Percentiles rank a stretch among this genome's conserved stretches.
These are phyloP conservation scores for Musa acuminata DNA, from an alignment of 176 grass and related monocot species.

Conservation along the genomic window DNA sequence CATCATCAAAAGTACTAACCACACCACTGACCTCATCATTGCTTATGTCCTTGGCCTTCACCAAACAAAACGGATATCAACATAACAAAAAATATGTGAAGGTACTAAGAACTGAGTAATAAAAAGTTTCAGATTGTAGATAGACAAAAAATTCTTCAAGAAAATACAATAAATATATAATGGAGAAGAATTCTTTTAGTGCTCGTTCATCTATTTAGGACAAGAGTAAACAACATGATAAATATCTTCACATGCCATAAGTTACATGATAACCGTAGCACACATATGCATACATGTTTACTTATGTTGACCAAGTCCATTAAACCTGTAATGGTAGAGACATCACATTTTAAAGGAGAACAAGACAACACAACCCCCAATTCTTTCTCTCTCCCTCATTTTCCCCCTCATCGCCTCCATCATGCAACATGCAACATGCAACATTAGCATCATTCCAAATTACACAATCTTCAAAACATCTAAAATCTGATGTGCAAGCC, in stretches of 20 bases:
- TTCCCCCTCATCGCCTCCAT: too few species aligned
- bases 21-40: conserved; percentile 31
- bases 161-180: background rate
- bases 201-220: too few species aligned
- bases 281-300: background rate
- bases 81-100: background rate
- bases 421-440: too few species aligned
- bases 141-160: background rate
- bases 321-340: background rate
- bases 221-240: too few species aligned
- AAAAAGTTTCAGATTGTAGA: background rate
- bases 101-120: background rate
- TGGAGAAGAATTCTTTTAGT: background rate
- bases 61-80: conserved; percentile 12
- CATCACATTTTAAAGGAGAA: background rate
- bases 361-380: background rate
- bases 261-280: too few species aligned
- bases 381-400: too few species aligned
- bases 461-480: too few species aligned
- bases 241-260: too few species aligned
- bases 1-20: conserved; percentile 30
- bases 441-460: too few species aligned
- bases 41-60: conserved; percentile 35
- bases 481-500: too few species aligned
- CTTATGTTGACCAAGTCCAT: background rate